Conservation (phyloP, 306 rosid genomes). For the Sphenostylis stenocarpa region DNA sequence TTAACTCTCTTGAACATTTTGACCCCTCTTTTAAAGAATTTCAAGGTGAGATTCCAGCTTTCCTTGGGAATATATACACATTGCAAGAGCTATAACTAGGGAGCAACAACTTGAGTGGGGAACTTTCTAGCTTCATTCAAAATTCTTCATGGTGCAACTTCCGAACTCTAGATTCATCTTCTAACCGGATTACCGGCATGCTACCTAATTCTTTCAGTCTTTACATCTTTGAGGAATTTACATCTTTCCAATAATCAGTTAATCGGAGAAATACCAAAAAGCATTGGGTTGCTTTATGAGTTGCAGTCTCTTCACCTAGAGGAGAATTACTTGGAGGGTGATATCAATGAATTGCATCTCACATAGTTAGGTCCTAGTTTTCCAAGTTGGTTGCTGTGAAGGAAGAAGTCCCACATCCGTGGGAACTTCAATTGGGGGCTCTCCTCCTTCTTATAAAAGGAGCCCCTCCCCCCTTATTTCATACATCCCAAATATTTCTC, state of each 20-base stretch:
- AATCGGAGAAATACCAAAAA: neutral
- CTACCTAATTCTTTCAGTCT: neutral
- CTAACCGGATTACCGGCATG: neutral
- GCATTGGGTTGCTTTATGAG: neutral
- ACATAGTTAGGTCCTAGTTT: constrained; percentile 16
- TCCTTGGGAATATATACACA: constrained; percentile 4
- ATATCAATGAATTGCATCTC: constrained; percentile 17
- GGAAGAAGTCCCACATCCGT: too few relatives aligned
- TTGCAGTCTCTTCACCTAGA: too few relatives aligned
- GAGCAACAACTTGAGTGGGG: neutral
- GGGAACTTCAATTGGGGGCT: too few relatives aligned
- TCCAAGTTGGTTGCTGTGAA: constrained; percentile 23
- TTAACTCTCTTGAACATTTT: neutral
- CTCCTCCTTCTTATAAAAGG: too few relatives aligned
- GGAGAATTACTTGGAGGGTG: neutral
- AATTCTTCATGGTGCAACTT: neutral
- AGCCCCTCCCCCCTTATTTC: too few relatives aligned
- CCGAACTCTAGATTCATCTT: neutral
- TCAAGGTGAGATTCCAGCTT: constrained; percentile 17
- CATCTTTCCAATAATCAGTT: neutral
- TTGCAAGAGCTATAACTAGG: accelerated
- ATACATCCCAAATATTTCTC: too few relatives aligned
- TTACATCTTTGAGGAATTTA: neutral
- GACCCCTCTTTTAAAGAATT: neutral
- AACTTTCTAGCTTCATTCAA: neutral